Evolutionary conservation across 345 rosid genomes (phyloP).

Genomic region (Euphorbia peplus): DNA sequence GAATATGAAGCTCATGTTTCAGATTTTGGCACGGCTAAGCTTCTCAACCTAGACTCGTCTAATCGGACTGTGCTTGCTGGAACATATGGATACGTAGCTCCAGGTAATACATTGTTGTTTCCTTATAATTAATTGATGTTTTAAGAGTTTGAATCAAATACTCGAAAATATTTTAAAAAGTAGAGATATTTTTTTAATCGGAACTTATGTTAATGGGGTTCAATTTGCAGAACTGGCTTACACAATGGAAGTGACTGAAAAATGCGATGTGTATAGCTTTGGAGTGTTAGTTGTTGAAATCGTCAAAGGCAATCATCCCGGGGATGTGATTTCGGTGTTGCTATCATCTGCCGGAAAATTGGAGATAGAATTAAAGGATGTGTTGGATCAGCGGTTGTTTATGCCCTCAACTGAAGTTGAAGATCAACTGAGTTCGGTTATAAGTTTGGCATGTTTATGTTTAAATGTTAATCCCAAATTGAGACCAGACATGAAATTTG

Average conservation of each 20-base stretch:
- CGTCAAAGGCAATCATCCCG: constrained; percentile 14
- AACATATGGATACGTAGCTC: constrained; percentile 20
- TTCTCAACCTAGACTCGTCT: constrained; percentile 5
- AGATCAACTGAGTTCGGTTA: constrained; percentile 13
- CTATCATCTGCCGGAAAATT: not conserved
- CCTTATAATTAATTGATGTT: not conserved
- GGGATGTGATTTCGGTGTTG: not conserved
- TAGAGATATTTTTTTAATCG: not conserved
- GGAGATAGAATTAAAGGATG: not conserved
- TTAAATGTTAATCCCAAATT: constrained; percentile 28
- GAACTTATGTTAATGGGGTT: not conserved
- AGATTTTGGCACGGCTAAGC: constrained; percentile 16
- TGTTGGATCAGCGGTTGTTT: constrained; percentile 23
- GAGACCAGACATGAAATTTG: constrained; percentile 37
- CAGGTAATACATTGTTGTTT: constrained; percentile 7
- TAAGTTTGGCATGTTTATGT: constrained; percentile 34
- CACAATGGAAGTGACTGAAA: constrained; percentile 10
- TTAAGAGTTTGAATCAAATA: too few species aligned
- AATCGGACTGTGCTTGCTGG: constrained; percentile 9
- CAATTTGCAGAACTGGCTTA: constrained; percentile 14
- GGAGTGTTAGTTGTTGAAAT: constrained; percentile 13
- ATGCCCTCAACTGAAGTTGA: constrained; percentile 23
- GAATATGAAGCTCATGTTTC: constrained; percentile 15
- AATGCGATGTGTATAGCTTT: constrained; percentile 17
- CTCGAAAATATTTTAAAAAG: too few species aligned